A percentile compares a stretch with the other conserved stretches of the same genome.
phyloP scores from a whole-genome alignment of 495 filamentous ascomycete genomes.

The Letharia lupina region DNA sequence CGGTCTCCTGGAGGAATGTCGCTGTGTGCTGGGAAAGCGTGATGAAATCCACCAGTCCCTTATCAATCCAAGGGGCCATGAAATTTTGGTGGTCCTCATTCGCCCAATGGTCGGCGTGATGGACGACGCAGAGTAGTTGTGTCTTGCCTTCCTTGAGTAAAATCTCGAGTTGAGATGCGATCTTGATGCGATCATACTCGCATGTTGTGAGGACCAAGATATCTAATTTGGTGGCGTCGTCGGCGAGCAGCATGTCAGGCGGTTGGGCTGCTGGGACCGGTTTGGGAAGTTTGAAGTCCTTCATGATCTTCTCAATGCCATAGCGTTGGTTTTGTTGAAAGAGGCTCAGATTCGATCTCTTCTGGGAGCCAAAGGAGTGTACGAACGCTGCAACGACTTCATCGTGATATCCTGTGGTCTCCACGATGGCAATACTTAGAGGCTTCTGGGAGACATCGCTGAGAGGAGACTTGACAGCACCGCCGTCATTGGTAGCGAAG shows the following conservation, averaged over 20 bases:
- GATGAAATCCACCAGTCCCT: constrained; percentile 23
- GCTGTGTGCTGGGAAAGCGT: constrained; percentile 24
- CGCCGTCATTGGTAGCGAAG: not conserved
- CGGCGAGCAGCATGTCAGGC: constrained; percentile 12
- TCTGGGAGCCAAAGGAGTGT: constrained; percentile 25
- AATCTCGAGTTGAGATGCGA: constrained; percentile 9
- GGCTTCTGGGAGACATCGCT: not conserved
- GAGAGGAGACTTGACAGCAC: not conserved
- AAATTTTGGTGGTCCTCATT: constrained; percentile 11
- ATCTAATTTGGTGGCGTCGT: constrained; percentile 8
- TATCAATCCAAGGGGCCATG: constrained; percentile 20
- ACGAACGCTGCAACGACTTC: constrained; percentile 28
- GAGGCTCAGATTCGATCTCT: constrained; percentile 17
- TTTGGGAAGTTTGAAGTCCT: constrained; percentile 18
- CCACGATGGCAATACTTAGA: constrained; percentile 14
- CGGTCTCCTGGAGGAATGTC: constrained; percentile 18
- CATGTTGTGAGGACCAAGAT: constrained; percentile 26
- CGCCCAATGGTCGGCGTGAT: constrained; percentile 26
- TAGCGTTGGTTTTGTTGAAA: constrained; percentile 24
- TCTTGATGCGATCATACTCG: constrained; percentile 21
- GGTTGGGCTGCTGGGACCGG: constrained; percentile 9
- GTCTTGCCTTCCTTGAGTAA: constrained; percentile 24
- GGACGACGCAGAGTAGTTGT: constrained; percentile 26
- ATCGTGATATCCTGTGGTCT: constrained; percentile 27
- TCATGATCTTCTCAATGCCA: constrained; percentile 25